Percentiles rank a stretch among this genome's conserved stretches.
These are phyloP conservation scores for Phytophthora brassicae DNA, from an alignment of 352 stramenopile species.

Conservation along the genomic window DNA sequence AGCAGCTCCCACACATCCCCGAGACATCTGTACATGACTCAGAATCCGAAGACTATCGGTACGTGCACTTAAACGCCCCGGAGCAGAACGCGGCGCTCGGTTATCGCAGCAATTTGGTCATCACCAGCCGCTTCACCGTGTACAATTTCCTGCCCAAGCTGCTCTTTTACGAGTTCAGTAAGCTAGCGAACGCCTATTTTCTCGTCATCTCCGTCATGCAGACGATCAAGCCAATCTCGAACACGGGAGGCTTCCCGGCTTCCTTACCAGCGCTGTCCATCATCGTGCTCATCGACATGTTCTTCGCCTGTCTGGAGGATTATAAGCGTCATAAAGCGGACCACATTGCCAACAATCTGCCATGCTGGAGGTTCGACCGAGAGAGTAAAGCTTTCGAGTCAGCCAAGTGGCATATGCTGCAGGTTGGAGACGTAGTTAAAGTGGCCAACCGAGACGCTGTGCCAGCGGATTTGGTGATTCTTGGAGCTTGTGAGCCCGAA, in stretches of 20 bases:
- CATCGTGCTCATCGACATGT: slow-evolving; percentile 93
- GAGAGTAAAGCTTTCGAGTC: slow-evolving; percentile 51
- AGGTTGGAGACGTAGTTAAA: slow-evolving; percentile 91
- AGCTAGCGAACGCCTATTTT: slow-evolving; percentile 95
- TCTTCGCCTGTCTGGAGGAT: slow-evolving; percentile 92
- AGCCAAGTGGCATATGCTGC: slow-evolving; percentile 74
- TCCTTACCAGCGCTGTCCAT: slow-evolving; percentile 91
- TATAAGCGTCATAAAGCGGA: slow-evolving; percentile 89
- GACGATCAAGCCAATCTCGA: slow-evolving; percentile 91
- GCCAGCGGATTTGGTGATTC: slow-evolving; percentile 87
- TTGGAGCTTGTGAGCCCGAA: slow-evolving; percentile 79
- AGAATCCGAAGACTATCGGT: slow-evolving; percentile 45
- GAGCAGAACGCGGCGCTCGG: slow-evolving; percentile 53
- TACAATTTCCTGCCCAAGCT: slow-evolving; percentile 92
- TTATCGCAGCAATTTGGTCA: slow-evolving; percentile 82
- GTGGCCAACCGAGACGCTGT: slow-evolving; percentile 86
- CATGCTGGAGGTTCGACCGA: slow-evolving; percentile 49
- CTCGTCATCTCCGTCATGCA: slow-evolving; percentile 92
- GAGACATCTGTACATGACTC: background rate
- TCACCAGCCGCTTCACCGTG: slow-evolving; percentile 90
- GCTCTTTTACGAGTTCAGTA: slow-evolving; percentile 90
- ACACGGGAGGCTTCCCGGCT: slow-evolving; percentile 89
- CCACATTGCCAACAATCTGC: slow-evolving; percentile 80
- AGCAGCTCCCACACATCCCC: background rate
- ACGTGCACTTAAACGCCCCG: slow-evolving; percentile 72